Conservation (phyloP, 306 rosid species). For the Mimosa bimucronata region DNA sequence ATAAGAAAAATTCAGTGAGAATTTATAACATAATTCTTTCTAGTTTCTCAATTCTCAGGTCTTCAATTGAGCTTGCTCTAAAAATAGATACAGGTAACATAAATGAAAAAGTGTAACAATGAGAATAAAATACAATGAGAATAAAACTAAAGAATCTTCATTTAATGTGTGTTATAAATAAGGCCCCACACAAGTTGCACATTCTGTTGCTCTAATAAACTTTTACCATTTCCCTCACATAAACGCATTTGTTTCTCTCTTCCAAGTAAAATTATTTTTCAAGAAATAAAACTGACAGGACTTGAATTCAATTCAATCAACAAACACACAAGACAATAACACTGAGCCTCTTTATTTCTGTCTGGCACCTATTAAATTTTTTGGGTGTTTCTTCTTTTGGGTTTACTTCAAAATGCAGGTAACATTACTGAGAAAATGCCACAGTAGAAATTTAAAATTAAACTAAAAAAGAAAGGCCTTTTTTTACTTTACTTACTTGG, state of each 20-base stretch:
- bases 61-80: too few relatives aligned
- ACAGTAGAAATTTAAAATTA: neutral
- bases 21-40: neutral
- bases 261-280: neutral
- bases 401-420: slow-evolving; percentile 17
- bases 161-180: too few relatives aligned
- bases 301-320: neutral
- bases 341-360: neutral
- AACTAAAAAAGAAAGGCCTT: neutral
- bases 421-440: slow-evolving; percentile 11
- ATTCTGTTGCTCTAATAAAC: neutral
- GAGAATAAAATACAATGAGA: slow-evolving; percentile 7
- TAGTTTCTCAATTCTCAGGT: neutral
- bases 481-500: slow-evolving; percentile 61
- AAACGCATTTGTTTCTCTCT: neutral
- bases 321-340: slow-evolving; percentile 4
- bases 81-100: neutral
- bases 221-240: neutral
- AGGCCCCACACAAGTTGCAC: neutral
- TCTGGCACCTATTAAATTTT: neutral
- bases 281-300: neutral
- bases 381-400: neutral
- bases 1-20: neutral
- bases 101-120: neutral
- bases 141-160: slow-evolving; percentile 22